These are phyloP conservation scores for Diaporthe eres DNA, from an alignment of 2,329 filamentous ascomycete genomes.

Conservation along the genomic window DNA sequence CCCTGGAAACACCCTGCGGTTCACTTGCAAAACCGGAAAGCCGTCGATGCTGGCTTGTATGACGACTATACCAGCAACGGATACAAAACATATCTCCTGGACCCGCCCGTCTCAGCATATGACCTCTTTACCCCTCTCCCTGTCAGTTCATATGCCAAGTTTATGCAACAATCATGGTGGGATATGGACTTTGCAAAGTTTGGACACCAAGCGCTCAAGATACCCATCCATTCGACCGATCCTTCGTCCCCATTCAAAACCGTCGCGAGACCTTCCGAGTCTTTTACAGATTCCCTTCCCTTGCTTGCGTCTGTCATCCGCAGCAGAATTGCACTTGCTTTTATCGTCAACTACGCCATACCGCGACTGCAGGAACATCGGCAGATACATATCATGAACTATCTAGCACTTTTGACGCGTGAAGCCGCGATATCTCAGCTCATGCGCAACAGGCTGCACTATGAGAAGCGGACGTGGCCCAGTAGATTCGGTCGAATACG, in stretches of 20 bases:
- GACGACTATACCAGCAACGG: not conserved
- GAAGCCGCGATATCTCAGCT: not conserved
- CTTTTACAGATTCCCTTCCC: accelerated
- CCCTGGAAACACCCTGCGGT: not conserved
- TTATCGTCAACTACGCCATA: not conserved
- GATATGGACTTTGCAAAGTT: not conserved
- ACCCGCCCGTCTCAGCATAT: not conserved
- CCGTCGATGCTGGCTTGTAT: not conserved
- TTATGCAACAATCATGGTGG: not conserved
- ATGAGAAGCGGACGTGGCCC: slow-evolving; percentile 9
- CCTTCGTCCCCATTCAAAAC: not conserved
- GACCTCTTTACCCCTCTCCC: not conserved
- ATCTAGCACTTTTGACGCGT: not conserved
- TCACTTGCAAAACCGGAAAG: not conserved
- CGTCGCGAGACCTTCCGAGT: too few relatives aligned
- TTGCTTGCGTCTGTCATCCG: not conserved
- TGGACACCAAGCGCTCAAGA: not conserved
- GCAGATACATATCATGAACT: not conserved
- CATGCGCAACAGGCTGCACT: not conserved
- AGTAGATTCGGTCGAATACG: not conserved
- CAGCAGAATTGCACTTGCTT: not conserved
- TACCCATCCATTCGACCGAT: not conserved
- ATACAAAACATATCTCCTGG: not conserved
- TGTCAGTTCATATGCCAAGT: not conserved
- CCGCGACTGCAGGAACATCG: not conserved